A percentile compares a stretch with the other conserved stretches of the same genome.
Evolutionary conservation across 2,329 filamentous ascomycete genomes (phyloP).

Genomic region (Fusarium pseudonygamai): DNA sequence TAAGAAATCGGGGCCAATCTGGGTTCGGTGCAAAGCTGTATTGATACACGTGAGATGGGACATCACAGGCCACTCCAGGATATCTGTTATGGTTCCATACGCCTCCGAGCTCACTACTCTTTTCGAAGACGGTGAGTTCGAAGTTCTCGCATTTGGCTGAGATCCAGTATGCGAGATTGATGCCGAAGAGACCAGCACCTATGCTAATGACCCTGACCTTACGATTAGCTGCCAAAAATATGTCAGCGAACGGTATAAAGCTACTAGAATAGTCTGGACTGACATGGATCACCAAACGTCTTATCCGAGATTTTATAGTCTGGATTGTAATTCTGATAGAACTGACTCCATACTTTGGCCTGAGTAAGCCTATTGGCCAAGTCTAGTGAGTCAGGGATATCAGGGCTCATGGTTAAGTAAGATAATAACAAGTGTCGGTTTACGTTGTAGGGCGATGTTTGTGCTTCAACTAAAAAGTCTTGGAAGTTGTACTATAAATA

Average conservation of each 20-base stretch:
- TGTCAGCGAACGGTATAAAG: not conserved
- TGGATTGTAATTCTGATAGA: not conserved
- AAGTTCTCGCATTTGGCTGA: not conserved
- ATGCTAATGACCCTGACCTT: not conserved
- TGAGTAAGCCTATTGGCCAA: not conserved
- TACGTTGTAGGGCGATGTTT: too few species aligned
- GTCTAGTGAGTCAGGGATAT: not conserved
- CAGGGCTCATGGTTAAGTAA: not conserved
- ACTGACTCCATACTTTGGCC: not conserved
- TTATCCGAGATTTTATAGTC: not conserved
- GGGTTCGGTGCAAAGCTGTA: not conserved
- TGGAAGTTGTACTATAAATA: not conserved
- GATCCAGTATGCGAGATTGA: not conserved
- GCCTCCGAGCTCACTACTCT: not conserved
- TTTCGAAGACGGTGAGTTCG: not conserved
- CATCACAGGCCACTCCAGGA: not conserved
- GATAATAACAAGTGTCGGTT: not conserved
- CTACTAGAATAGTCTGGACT: not conserved
- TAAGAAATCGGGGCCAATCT: rapidly evolving
- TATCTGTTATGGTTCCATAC: not conserved
- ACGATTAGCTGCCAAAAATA: not conserved
- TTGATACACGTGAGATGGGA: not conserved
- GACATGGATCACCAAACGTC: not conserved
- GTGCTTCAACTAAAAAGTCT: not conserved
- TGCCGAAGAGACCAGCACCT: not conserved